Conservation (phyloP, 78 protist species). For the Dictyostelium citrinum region DNA sequence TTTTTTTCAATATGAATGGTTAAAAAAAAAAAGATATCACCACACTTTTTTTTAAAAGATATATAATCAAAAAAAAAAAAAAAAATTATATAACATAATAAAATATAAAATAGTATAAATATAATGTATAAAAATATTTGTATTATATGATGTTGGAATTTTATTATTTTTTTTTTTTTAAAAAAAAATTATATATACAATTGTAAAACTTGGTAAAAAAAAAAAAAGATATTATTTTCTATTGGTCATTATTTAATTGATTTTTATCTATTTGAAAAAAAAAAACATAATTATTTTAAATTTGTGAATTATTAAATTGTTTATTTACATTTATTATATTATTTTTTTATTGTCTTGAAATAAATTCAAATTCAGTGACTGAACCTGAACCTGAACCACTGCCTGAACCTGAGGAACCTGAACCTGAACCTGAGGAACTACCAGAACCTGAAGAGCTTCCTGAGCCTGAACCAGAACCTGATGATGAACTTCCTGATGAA, state of each 20-base stretch:
- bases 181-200: no score
- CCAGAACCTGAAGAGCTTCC: neutral
- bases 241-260: neutral
- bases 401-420: conserved; percentile 16
- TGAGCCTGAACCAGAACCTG: neutral
- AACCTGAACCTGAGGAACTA: neutral
- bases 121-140: no score
- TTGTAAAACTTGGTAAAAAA: no score
- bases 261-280: no score
- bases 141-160: no score
- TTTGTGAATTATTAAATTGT: neutral
- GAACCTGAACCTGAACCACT: neutral
- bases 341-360: neutral
- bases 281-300: neutral
- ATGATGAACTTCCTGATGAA: neutral
- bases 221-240: neutral
- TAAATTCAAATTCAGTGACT: neutral
- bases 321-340: neutral
- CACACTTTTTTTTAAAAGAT: no score
- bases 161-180: no score
- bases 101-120: no score
- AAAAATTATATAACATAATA: no score
- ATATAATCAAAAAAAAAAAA: no score
- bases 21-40: no score
- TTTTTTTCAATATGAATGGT: no score